Conservation (phyloP, 345 rosid genomes). For the Corymbia maculata region DNA sequence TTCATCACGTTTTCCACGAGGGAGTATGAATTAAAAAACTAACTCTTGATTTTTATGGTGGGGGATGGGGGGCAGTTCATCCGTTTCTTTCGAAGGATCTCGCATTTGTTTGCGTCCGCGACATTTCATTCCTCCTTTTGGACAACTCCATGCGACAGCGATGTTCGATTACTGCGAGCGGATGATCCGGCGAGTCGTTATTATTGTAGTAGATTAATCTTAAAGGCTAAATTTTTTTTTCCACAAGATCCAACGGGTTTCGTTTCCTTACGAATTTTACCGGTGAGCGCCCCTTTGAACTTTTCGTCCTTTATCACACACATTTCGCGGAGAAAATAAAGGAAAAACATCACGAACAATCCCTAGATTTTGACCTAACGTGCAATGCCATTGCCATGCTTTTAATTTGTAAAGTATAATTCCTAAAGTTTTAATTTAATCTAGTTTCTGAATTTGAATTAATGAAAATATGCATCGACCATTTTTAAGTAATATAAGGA, state of each 20-base stretch:
- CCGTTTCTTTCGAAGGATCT: background rate
- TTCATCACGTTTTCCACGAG: background rate
- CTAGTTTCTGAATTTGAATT: no score
- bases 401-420: no score
- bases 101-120: background rate
- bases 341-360: background rate
- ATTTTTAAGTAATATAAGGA: background rate
- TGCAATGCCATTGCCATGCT: background rate
- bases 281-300: background rate
- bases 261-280: background rate
- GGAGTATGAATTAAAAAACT: no score
- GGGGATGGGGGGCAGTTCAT: background rate
- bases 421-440: no score
- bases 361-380: background rate
- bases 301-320: no score
- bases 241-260: background rate
- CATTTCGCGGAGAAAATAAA: background rate
- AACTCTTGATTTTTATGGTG: background rate
- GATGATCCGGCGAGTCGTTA: background rate
- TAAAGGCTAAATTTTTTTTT: background rate
- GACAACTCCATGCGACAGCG: background rate
- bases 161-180: background rate
- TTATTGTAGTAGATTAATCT: background rate
- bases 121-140: background rate
- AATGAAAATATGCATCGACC: background rate